These are phyloP conservation scores for Candida tetrigidarum DNA, from an alignment of 1,139 yeast species.

Conservation along the genomic window DNA sequence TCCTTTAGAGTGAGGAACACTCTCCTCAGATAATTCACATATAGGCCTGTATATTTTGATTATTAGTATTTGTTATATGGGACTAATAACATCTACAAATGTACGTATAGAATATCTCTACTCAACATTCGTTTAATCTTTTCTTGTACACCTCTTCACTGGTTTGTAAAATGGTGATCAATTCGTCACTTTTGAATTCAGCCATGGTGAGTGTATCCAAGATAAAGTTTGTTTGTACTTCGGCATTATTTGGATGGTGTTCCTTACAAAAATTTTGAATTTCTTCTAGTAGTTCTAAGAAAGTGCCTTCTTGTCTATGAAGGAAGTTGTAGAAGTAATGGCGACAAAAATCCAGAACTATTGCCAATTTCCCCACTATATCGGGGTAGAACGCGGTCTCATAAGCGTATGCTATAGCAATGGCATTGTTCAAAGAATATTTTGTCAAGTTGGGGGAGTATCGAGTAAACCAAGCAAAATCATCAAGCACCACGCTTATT, in stretches of 20 bases:
- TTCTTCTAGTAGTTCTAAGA: conserved; percentile 1
- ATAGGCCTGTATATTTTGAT: too few species aligned
- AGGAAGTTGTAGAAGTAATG: neutral
- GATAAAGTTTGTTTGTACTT: neutral
- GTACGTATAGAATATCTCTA: too few species aligned
- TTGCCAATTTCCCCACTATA: neutral
- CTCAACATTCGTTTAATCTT: conserved; percentile 1
- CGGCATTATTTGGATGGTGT: neutral
- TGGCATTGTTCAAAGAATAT: conserved; percentile 3
- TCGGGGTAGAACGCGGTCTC: conserved; percentile 10
- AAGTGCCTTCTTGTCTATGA: neutral
- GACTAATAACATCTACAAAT: too few species aligned
- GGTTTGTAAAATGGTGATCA: neutral
- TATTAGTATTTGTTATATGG: too few species aligned
- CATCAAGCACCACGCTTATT: neutral
- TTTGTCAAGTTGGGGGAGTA: neutral
- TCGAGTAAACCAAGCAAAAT: conserved; percentile 1
- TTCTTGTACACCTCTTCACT: conserved; percentile 1
- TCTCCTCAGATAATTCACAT: too few species aligned
- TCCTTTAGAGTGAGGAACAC: too few species aligned
- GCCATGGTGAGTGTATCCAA: conserved; percentile 4
- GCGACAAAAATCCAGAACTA: conserved; percentile 2
- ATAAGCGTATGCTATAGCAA: conserved; percentile 13
- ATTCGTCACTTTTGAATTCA: neutral
- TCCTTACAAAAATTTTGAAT: neutral